Evolutionary conservation across 129 eudicot species (phyloP).

Genomic region (Glebionis coronaria): DNA sequence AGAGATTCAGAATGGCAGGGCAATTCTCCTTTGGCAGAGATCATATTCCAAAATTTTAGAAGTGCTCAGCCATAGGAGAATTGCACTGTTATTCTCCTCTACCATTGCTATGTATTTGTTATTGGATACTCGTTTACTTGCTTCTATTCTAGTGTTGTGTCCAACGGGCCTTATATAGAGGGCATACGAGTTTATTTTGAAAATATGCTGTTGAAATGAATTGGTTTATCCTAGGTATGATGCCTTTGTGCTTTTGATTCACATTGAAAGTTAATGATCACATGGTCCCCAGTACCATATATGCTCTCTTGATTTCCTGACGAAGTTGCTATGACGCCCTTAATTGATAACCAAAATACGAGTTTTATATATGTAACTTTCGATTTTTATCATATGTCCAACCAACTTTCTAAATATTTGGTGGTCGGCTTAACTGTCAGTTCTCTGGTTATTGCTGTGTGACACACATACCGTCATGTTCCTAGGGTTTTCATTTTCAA

Average conservation of each 20-base stretch:
- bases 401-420: neutral
- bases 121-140: neutral
- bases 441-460: neutral
- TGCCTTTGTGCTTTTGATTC: slow-evolving; percentile 28
- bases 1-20: no score
- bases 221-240: no score
- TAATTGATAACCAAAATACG: neutral
- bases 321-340: slow-evolving; percentile 7
- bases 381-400: neutral
- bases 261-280: slow-evolving; percentile 15
- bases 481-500: no score
- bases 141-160: slow-evolving; percentile 17
- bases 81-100: no score
- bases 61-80: slow-evolving; percentile 57
- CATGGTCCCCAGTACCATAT: slow-evolving; percentile 31
- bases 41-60: slow-evolving; percentile 17
- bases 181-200: no score
- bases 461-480: no score
- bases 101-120: slow-evolving; percentile 14
- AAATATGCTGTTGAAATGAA: no score
- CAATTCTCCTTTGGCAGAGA: no score
- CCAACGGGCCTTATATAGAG: no score
- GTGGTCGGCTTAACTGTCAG: neutral
- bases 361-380: neutral
- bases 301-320: slow-evolving; percentile 10